Evolutionary conservation across 495 filamentous ascomycete species (phyloP).

Genomic region (Hyaloscypha finlandica): DNA sequence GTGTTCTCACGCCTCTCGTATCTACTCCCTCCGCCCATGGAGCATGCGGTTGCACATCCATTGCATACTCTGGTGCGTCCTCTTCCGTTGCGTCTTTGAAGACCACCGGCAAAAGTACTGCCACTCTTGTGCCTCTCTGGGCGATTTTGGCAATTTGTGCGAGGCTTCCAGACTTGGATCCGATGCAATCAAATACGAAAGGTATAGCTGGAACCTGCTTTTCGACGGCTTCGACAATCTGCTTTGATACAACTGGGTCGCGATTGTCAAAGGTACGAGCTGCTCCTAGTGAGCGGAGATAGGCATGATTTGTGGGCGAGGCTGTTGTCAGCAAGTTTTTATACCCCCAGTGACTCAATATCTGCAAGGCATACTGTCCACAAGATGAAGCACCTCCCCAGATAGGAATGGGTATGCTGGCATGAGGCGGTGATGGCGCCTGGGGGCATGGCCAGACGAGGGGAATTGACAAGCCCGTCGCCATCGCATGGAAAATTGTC

Average conservation of each 20-base stretch:
- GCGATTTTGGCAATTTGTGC: conserved; percentile 46
- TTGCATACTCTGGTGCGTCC: conserved; percentile 43
- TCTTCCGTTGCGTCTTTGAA: conserved; percentile 43
- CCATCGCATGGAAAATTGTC: conserved; percentile 51
- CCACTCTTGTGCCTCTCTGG: conserved; percentile 45
- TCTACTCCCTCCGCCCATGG: conserved; percentile 50
- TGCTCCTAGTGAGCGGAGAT: conserved; percentile 45
- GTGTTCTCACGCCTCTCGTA: conserved; percentile 50
- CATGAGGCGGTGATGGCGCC: conserved; percentile 34
- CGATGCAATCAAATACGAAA: conserved; percentile 56
- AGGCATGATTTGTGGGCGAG: conserved; percentile 43
- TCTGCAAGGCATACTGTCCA: conserved; percentile 50
- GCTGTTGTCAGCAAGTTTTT: conserved; percentile 49
- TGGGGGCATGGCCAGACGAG: conserved; percentile 49
- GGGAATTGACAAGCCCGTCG: conserved; percentile 44
- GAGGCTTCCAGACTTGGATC: conserved; percentile 43
- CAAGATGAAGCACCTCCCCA: conserved; percentile 57
- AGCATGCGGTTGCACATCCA: conserved; percentile 41
- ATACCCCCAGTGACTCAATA: conserved; percentile 52
- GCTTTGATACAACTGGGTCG: conserved; percentile 37
- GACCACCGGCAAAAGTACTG: conserved; percentile 55
- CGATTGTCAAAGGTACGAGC: conserved; percentile 49
- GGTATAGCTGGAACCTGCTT: conserved; percentile 32
- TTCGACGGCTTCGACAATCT: conserved; percentile 31
- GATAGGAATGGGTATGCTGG: conserved; percentile 44